A percentile compares a stretch with the other conserved stretches of the same genome.
Conservation (phyloP, 768 basidiomycete species). For the Leccinum subtestaceum region DNA sequence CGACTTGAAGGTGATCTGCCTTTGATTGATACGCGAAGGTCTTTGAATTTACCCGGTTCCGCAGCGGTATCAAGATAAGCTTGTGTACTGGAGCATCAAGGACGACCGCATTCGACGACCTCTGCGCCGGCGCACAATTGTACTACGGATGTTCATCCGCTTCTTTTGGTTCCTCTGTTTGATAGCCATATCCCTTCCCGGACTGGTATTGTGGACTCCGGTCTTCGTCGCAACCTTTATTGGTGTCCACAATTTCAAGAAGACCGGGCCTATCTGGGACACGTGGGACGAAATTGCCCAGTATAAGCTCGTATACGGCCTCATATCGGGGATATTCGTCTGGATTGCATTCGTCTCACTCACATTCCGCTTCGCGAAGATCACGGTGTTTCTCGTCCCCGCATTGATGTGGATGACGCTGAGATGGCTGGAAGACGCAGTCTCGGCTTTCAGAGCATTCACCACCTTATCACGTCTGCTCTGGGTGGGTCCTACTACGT, state of each 20-base stretch:
- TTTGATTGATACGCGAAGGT: not conserved
- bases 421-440: constrained; percentile 84
- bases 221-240: constrained; percentile 69
- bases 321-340: constrained; percentile 68
- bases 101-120: constrained; percentile 81
- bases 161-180: constrained; percentile 62
- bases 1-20: constrained; percentile 57
- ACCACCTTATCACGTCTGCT: constrained; percentile 59
- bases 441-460: constrained; percentile 76
- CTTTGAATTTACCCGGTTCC: constrained; percentile 1
- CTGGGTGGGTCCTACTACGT: constrained; percentile 53
- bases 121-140: constrained; percentile 49
- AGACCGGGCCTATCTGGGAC: constrained; percentile 78
- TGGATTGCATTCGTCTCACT: constrained; percentile 53
- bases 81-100: constrained; percentile 68
- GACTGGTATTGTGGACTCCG: constrained; percentile 80
- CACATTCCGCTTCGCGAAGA: constrained; percentile 58
- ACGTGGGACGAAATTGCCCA: constrained; percentile 91
- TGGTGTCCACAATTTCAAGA: constrained; percentile 74
- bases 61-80: constrained; percentile 73
- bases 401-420: constrained; percentile 86
- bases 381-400: constrained; percentile 64
- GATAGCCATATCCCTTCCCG: constrained; percentile 65
- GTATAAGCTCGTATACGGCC: constrained; percentile 82
- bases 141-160: constrained; percentile 65